Percentiles rank a stretch among this genome's conserved stretches.
Conservation (phyloP, 352 stramenopile genomes). For the Phytopythium aichiense region DNA sequence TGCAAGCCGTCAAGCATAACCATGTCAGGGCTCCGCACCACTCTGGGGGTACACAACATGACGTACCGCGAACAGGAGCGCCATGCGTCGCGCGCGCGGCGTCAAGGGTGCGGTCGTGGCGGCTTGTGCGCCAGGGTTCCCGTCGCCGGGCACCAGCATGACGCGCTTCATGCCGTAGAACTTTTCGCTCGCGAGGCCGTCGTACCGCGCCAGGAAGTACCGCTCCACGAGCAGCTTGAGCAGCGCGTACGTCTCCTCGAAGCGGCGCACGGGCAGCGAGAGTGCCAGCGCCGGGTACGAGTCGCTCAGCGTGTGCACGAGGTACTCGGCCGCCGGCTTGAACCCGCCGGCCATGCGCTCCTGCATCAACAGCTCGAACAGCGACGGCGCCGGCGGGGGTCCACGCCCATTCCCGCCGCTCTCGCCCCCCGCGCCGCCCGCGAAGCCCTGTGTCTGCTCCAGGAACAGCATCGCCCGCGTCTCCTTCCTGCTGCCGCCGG, state of each 20-base stretch:
- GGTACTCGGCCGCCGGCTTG: slow-evolving; percentile 73
- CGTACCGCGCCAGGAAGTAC: slow-evolving; percentile 76
- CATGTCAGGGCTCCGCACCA: neutral
- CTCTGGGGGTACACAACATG: neutral
- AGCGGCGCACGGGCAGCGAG: slow-evolving; percentile 47
- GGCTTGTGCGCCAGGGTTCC: slow-evolving; percentile 2
- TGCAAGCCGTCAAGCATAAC: slow-evolving; percentile 13
- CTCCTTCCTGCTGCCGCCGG: too few relatives aligned
- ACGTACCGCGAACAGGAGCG: slow-evolving; percentile 57
- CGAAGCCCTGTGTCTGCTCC: slow-evolving; percentile 70
- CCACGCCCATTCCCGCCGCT: neutral
- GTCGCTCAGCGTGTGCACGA: slow-evolving; percentile 67
- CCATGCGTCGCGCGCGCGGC: slow-evolving; percentile 34
- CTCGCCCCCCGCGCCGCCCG: slow-evolving; percentile 6
- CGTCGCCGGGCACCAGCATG: slow-evolving; percentile 18
- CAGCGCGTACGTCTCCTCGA: slow-evolving; percentile 80
- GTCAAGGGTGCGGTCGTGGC: slow-evolving; percentile 37
- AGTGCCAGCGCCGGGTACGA: slow-evolving; percentile 62
- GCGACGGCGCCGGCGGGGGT: slow-evolving; percentile 38
- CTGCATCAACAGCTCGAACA: slow-evolving; percentile 88
- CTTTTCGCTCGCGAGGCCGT: slow-evolving; percentile 74
- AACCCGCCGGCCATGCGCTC: slow-evolving; percentile 74
- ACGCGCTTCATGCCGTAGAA: slow-evolving; percentile 88
- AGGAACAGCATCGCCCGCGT: slow-evolving; percentile 64
- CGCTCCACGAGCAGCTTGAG: slow-evolving; percentile 51